These are phyloP conservation scores for Citrus cavaleriei DNA, from an alignment of 345 rosid genomes.

Conservation along the genomic window DNA sequence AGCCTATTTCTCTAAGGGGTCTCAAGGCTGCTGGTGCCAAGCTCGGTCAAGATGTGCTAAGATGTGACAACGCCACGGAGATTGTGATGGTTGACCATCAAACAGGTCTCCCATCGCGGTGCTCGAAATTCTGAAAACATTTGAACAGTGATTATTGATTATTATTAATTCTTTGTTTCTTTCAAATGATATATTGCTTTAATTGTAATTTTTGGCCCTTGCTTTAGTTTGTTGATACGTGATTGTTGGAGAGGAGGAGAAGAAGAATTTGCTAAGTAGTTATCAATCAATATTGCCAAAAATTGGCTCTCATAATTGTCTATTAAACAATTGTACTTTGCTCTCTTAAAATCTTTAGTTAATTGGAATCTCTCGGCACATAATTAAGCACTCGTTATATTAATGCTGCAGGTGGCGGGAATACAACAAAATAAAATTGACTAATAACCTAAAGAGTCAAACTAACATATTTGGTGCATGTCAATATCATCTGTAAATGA, in stretches of 20 bases:
- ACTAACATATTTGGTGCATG: background rate
- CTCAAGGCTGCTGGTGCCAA: slow-evolving; percentile 94
- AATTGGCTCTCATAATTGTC: slow-evolving; percentile 23
- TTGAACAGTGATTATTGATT: background rate
- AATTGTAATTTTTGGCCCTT: slow-evolving; percentile 5
- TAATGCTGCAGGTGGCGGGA: background rate
- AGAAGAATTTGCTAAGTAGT: background rate
- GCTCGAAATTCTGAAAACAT: slow-evolving; percentile 48
- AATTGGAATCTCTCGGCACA: background rate
- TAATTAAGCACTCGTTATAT: background rate
- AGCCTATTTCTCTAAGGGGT: slow-evolving; percentile 87
- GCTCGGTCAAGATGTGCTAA: slow-evolving; percentile 81
- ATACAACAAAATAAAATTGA: background rate
- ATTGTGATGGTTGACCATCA: slow-evolving; percentile 65
- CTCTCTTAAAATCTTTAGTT: background rate
- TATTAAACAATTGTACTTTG: background rate
- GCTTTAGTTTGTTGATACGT: slow-evolving; percentile 13
- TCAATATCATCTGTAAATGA: too few species aligned
- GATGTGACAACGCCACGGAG: slow-evolving; percentile 76
- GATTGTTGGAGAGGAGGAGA: background rate
- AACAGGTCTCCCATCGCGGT: slow-evolving; percentile 73
- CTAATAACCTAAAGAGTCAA: background rate
- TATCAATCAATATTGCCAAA: slow-evolving; percentile 22
- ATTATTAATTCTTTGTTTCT: slow-evolving; percentile 26
- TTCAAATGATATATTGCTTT: background rate